Conservation (phyloP, 495 filamentous ascomycete genomes). For the Penicillium simplicissimum region DNA sequence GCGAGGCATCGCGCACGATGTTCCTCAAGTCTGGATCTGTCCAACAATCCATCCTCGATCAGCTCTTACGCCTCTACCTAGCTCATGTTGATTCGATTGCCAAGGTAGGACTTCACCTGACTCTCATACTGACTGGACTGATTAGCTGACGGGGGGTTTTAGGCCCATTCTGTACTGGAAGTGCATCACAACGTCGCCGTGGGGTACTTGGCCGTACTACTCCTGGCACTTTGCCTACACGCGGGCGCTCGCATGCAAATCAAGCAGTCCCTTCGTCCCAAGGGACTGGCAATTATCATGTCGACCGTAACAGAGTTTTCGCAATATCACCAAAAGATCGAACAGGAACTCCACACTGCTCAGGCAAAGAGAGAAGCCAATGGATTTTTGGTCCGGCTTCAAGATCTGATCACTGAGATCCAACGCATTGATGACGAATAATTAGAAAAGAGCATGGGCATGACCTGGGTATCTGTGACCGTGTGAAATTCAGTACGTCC, state of each 20-base stretch:
- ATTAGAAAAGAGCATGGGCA: background rate
- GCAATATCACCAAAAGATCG: constrained; percentile 72
- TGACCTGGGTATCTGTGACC: background rate
- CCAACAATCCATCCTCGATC: constrained; percentile 37
- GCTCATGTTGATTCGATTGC: constrained; percentile 41
- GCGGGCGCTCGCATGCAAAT: constrained; percentile 52
- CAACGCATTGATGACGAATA: constrained; percentile 14
- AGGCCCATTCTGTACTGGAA: constrained; percentile 85
- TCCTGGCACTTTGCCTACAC: constrained; percentile 75
- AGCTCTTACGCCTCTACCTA: constrained; percentile 47
- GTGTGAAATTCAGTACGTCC: background rate
- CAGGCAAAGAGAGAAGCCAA: constrained; percentile 34
- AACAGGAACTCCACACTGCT: constrained; percentile 39
- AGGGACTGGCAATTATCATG: constrained; percentile 63
- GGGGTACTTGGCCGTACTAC: constrained; percentile 84
- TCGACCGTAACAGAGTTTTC: constrained; percentile 86
- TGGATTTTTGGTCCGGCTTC: constrained; percentile 61
- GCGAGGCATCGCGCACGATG: constrained; percentile 50
- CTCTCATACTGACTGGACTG: background rate
- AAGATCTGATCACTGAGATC: constrained; percentile 46
- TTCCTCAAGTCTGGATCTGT: constrained; percentile 32
- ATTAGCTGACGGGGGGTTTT: constrained; percentile 10
- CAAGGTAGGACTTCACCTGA: constrained; percentile 41
- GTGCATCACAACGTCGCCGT: constrained; percentile 85
- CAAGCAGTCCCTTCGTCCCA: constrained; percentile 53